These are phyloP conservation scores for Phaeolepiota aurea DNA, from an alignment of 768 basidiomycete genomes.

Conservation along the genomic window DNA sequence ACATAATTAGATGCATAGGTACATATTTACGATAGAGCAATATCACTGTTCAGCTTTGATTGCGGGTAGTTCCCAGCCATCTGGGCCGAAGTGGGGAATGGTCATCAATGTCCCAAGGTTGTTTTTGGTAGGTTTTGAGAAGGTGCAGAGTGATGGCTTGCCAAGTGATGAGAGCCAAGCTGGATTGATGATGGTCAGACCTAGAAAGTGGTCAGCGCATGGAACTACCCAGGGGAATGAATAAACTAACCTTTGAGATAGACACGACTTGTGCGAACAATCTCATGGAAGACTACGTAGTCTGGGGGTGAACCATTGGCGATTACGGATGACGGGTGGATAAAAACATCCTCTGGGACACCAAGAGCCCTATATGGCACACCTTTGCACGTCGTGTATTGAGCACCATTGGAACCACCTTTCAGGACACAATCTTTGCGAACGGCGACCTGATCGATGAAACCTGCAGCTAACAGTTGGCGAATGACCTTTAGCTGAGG, in stretches of 20 bases:
- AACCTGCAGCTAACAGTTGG: conserved; percentile 81
- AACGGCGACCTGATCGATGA: conserved; percentile 93
- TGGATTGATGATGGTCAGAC: conserved; percentile 78
- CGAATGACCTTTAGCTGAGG: conserved; percentile 79
- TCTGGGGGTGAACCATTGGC: conserved; percentile 69
- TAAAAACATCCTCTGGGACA: conserved; percentile 79
- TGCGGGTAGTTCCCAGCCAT: conserved; percentile 83
- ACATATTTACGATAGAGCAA: too few relatives aligned
- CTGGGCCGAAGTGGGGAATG: conserved; percentile 78
- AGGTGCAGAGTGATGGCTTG: conserved; percentile 74
- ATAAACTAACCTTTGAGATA: conserved; percentile 80
- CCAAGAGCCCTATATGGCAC: conserved; percentile 80
- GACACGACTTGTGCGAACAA: conserved; percentile 64
- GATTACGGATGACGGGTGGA: conserved; percentile 85
- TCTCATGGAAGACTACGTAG: conserved; percentile 77
- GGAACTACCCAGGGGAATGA: neutral
- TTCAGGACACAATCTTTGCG: conserved; percentile 76
- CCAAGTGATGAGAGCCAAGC: conserved; percentile 82
- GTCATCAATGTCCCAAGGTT: conserved; percentile 61
- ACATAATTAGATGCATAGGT: too few relatives aligned
- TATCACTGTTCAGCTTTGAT: conserved; percentile 30
- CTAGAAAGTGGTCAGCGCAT: conserved; percentile 24
- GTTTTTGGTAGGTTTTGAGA: conserved; percentile 77
- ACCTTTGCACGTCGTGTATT: conserved; percentile 68
- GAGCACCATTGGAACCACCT: conserved; percentile 46